These are phyloP conservation scores for Pythium volutum DNA, from an alignment of 352 stramenopile genomes.

Conservation along the genomic window DNA sequence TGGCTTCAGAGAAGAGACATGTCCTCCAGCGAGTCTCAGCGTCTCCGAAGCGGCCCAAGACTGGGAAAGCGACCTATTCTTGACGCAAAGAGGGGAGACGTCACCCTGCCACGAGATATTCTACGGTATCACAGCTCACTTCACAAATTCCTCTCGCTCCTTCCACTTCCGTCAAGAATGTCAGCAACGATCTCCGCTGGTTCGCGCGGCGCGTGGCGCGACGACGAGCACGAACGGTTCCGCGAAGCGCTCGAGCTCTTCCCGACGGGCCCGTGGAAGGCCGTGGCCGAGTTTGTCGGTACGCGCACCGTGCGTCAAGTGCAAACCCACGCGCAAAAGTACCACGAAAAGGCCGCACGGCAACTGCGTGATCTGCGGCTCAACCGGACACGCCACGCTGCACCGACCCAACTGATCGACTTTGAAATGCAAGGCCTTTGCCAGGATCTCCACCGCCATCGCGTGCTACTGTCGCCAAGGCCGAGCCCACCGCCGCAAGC, in stretches of 20 bases:
- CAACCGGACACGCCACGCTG: slow-evolving; percentile 25
- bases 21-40: too few relatives aligned
- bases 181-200: too few relatives aligned
- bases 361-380: slow-evolving; percentile 44
- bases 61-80: too few relatives aligned
- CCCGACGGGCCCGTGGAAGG: slow-evolving; percentile 16
- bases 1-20: too few relatives aligned
- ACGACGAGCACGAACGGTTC: slow-evolving; percentile 29
- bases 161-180: too few relatives aligned
- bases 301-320: slow-evolving; percentile 23
- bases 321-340: slow-evolving; percentile 25
- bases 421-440: slow-evolving; percentile 7
- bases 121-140: too few relatives aligned
- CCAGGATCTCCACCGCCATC: slow-evolving; percentile 1
- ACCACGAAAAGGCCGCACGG: slow-evolving; percentile 26
- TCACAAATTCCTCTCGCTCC: too few relatives aligned
- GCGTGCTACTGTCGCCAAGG: slow-evolving; percentile 1
- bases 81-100: too few relatives aligned
- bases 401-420: neutral
- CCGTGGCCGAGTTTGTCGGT: slow-evolving; percentile 17
- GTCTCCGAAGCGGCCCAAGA: too few relatives aligned
- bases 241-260: slow-evolving; percentile 25
- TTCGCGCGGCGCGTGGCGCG: slow-evolving; percentile 27
- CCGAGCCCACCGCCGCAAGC: too few relatives aligned
- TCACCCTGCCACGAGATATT: too few relatives aligned